Evolutionary conservation across 495 filamentous ascomycete genomes (phyloP), one percentile per base, ranked within the genome.

Genomic region (Pseudoneurospora amorphoporcata): DNA sequence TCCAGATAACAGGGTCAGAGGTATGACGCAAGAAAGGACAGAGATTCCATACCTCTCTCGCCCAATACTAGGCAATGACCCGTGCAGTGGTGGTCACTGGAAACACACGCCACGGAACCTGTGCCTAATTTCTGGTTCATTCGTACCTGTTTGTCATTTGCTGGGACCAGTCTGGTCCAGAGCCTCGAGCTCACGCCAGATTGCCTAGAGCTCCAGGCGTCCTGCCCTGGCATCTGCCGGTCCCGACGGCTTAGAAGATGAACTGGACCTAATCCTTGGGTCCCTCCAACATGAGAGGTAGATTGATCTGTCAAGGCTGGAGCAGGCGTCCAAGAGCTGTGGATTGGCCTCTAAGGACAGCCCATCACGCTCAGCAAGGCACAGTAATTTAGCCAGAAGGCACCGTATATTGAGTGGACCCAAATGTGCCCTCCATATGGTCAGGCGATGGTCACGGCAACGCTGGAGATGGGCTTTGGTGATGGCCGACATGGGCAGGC

Each of bases 331-430:
- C 29, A 65, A 65, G 29, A 35, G 29, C 29, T 45, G 42, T 61
- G 70, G 39, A 65, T n/a, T 75, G 47, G 73, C 42, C 72, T 71
- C 71, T 72, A 45, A 45, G 65, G 71, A 43, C 61, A 74, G 70
- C 73, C 74, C 41, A 69, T 72, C 43, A 74, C 71, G 47, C 71
- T 74, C 73, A 73, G 73, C 61, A 73, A 76, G 73, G 74, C 68
- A 73, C 75, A 76, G 74, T 58, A 75, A 81, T 81, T 80, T 81
- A 79, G 79, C 77, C 79, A 74, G 23, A 78, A 76, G 72, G 73
- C 71, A 73, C 42, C 39, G 45, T 78, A 79, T 65, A 79, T 80
- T 80, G 76, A 72, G 58, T 41, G 29, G 53, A 35, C 53, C 53
- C 53, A 65, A 16, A 32, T 16, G 29, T 32, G 12, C 23, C 3